A percentile compares a stretch with the other conserved stretches of the same genome.
Conservation (phyloP, 2,329 filamentous ascomycete genomes). For the Periglandula ipomoeae region DNA sequence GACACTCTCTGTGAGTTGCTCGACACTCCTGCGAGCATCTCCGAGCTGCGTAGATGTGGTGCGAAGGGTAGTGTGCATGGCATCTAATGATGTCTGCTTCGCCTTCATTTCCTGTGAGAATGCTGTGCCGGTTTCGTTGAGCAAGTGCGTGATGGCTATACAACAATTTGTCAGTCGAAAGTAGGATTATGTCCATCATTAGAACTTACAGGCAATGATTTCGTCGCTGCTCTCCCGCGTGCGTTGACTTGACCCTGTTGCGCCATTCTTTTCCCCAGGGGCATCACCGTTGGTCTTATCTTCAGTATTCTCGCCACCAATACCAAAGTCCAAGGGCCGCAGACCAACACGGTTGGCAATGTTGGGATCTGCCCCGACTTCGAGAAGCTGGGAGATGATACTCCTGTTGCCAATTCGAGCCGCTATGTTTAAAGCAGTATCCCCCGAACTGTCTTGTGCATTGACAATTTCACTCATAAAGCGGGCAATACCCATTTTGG, state of each 20-base stretch:
- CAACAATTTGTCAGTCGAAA: too few species aligned
- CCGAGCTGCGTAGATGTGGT: conserved; percentile 71
- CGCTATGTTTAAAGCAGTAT: conserved; percentile 90
- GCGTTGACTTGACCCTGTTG: conserved; percentile 39
- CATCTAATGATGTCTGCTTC: conserved; percentile 77
- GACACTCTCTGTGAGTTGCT: conserved; percentile 57
- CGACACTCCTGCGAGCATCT: conserved; percentile 65
- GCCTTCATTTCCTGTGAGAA: conserved; percentile 73
- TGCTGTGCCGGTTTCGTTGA: conserved; percentile 68
- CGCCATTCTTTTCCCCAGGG: conserved; percentile 33
- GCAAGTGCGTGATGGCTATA: conserved; percentile 69
- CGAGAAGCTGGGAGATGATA: conserved; percentile 92
- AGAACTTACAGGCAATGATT: conserved; percentile 67
- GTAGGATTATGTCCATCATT: background rate
- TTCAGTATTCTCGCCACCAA: conserved; percentile 56
- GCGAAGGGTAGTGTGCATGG: conserved; percentile 70
- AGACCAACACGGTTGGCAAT: conserved; percentile 87
- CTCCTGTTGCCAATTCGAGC: conserved; percentile 87
- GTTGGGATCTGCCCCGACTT: conserved; percentile 88
- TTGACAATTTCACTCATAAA: conserved; percentile 99
- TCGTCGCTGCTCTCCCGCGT: conserved; percentile 69
- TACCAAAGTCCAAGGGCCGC: conserved; percentile 86
- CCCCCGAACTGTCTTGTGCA: conserved; percentile 83
- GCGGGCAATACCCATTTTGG: conserved; percentile 74
- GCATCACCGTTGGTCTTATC: conserved; percentile 34